Base-by-base conservation (phyloP, 1,284 basidiomycete genomes). In the Fomes fomentarius region DNA sequence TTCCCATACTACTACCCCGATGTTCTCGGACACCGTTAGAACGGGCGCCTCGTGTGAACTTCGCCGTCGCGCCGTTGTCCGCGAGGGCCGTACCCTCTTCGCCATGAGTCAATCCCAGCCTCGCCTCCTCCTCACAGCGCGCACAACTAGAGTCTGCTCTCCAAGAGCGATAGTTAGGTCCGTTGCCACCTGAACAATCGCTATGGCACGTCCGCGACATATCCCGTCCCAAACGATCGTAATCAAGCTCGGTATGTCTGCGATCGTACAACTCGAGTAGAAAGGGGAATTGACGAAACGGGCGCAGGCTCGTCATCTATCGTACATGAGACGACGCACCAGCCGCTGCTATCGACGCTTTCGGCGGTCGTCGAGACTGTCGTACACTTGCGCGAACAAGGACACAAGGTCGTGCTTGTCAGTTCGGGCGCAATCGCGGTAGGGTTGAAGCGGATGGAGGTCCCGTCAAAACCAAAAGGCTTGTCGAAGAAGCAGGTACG, bases 401-500 rank as follows among this genome's bases (percentile, higher is more conserved):
- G 96, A 0, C 96, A 99, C 75, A 89, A 92, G 62, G 94, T 99
- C 52, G 93, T 98, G 2, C 84, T 99, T 12, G 95, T 98, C 52
- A 95, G 91, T 62, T 97, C 95, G 11, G 96, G 96, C 0, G 97
- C 96, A 14, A 98, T 99, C 53, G 97, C 91, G 1, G 93, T 98
- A 33, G 97, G 96, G 0, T 72, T 98, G 51, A 88, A 95, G 66
- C 82, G 94, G 39, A 99, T 99, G 96, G 81, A 86, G 30, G 76
- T 97, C 60, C 81, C 86, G 15, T 85, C 83, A 52, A 80, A 83
- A 55, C 93, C 95, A 1, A 96, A 96, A 65, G 87, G 82, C 50
- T 74, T 99, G 14, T 88, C 91, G 3, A 93, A 93, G 52, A 96
- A 96, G 71, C 96, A 98, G 80, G 93, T 88, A 54, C 19, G 57